phyloP scores from a whole-genome alignment of 106 monocot genomes.

The Apostasia ramifera region DNA sequence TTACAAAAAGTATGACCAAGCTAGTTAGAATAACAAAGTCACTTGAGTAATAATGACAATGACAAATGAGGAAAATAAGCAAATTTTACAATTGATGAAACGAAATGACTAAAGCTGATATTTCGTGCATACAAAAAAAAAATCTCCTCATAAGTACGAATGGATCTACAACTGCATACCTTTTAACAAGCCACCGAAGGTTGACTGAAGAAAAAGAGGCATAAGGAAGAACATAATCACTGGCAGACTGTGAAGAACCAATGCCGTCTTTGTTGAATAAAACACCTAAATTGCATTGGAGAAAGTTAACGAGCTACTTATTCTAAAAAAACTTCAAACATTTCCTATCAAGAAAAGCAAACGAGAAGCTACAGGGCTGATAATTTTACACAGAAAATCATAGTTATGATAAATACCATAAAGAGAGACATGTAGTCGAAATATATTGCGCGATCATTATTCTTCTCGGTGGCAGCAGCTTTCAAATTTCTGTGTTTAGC shows the following conservation, averaged over 20 bases:
- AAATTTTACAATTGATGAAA: neutral
- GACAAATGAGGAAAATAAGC: neutral
- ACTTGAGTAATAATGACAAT: neutral
- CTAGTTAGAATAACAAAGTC: neutral
- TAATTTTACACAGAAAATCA: conserved; percentile 4
- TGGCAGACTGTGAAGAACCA: conserved; percentile 70
- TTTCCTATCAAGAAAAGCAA: neutral
- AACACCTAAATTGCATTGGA: conserved; percentile 44
- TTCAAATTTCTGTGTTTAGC: conserved; percentile 31
- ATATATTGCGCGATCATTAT: conserved; percentile 56
- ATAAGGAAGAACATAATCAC: conserved; percentile 52
- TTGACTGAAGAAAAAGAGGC: conserved; percentile 49
- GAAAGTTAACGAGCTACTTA: conserved; percentile 1
- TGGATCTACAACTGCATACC: conserved; percentile 33
- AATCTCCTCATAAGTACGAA: too few species aligned
- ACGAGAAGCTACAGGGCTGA: neutral
- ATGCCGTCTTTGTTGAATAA: conserved; percentile 59
- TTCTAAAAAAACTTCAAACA: neutral
- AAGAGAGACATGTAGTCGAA: conserved; percentile 83
- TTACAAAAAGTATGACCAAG: too few species aligned
- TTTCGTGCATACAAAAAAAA: too few species aligned
- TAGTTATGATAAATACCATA: conserved; percentile 49
- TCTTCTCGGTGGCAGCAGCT: conserved; percentile 7
- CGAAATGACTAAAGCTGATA: too few species aligned
- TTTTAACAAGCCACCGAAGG: conserved; percentile 48